Evolutionary conservation across 2,329 filamentous ascomycete species (phyloP), one percentile per base, ranked within the genome.

Genomic region (Penicillium hordei): DNA sequence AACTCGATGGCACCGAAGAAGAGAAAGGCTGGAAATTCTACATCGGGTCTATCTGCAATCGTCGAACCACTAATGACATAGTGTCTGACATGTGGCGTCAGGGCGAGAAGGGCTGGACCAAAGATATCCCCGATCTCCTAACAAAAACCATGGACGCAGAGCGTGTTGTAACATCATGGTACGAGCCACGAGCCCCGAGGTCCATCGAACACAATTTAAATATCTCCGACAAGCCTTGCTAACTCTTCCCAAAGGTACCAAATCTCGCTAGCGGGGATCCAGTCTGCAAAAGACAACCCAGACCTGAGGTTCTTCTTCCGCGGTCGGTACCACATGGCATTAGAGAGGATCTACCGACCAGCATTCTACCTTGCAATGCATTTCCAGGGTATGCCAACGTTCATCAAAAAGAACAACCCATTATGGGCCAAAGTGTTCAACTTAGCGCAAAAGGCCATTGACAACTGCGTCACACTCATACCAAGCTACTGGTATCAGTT

Each of bases 21-120:
- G 59, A 65, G 7, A 67, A 56, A 50, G 62, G 65, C 4, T 67
- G 65, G 65, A 62, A 52, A 33, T 63, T 67, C 39, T 67, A 67
- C 46, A 65, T 67, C 27, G 63, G 55, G 38, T 58, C 65, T 8
- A 67, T 67, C 38, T 65, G 56, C 45, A 67, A 65, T 21, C 65
- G 65, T 19, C 65, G 65, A 9, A 67, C 65, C 19, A 63, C 61
- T 15, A 67, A 67, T 45, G 65, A 65, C 27, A 63, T 66, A 43
- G 58, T 66, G 19, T 58, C 59, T 45, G 65, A 67, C 34, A 59
- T 67, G 58, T 67, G 65, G 65, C 59, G 63, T 3, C 38, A 57
- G 33, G 65, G 62, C 3, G 65, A 66, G 29, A 53, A 63, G 15
- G 59, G 57, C 39, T 67, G 65, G 65, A 23, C 64, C 23, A 59